A percentile compares a stretch with the other conserved stretches of the same genome.
Evolutionary conservation across 129 eudicot genomes (phyloP).

Genomic region (Pittosporum tobira): DNA sequence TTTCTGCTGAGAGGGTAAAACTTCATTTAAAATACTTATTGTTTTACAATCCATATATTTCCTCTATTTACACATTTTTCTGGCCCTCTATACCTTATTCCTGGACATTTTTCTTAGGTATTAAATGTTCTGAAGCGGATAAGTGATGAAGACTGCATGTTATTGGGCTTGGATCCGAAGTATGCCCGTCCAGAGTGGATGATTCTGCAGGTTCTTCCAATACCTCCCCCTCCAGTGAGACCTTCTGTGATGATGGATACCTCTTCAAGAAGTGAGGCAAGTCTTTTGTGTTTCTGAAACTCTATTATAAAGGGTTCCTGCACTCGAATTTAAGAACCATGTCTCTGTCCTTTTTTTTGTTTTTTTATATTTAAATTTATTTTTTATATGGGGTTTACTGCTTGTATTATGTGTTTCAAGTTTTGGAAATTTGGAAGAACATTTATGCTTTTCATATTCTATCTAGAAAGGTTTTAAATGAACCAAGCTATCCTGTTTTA

Average conservation of each 20-base stretch:
- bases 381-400: too few species aligned
- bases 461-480: too few species aligned
- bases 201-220: slow-evolving; percentile 94
- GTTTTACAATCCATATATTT: too few species aligned
- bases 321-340: too few species aligned
- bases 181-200: slow-evolving; percentile 99
- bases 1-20: slow-evolving; percentile 94
- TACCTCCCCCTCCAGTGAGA: slow-evolving; percentile 97
- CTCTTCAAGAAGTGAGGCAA: slow-evolving; percentile 90
- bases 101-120: slow-evolving; percentile 29
- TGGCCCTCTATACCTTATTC: neutral
- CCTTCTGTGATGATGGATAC: slow-evolving; percentile 99
- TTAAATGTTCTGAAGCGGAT: slow-evolving; percentile 74
- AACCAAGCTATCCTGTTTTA: too few species aligned
- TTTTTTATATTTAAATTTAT: too few species aligned
- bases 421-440: too few species aligned
- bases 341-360: too few species aligned
- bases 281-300: slow-evolving; percentile 12
- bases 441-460: too few species aligned
- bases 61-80: neutral
- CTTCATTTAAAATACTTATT: slow-evolving; percentile 17
- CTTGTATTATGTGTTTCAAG: too few species aligned
- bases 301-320: too few species aligned
- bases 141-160: slow-evolving; percentile 83
- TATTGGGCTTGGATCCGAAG: slow-evolving; percentile 79